These are phyloP conservation scores for Teunomyces barrocoloradensis DNA, from an alignment of 805 yeast species.

Conservation along the genomic window DNA sequence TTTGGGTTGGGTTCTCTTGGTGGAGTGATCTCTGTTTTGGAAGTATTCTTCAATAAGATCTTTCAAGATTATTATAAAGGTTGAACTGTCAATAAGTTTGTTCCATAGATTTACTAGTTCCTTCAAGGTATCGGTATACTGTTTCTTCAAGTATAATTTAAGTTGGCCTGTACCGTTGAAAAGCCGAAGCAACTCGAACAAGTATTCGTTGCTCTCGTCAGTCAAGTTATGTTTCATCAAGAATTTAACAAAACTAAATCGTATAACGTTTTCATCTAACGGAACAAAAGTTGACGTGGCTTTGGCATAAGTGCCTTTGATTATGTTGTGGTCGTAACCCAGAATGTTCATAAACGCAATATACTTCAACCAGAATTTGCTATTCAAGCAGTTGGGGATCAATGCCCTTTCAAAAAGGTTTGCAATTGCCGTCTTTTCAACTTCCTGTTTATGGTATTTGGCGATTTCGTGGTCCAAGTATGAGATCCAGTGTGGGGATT, in stretches of 20 bases:
- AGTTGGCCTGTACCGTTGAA: constrained; percentile 18
- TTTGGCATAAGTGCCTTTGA: constrained; percentile 47
- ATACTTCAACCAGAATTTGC: constrained; percentile 69
- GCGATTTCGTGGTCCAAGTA: constrained; percentile 58
- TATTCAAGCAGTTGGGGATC: constrained; percentile 60
- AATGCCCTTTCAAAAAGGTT: constrained; percentile 71
- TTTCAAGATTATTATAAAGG: constrained; percentile 9
- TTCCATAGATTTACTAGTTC: constrained; percentile 12
- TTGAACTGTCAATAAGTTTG: background rate
- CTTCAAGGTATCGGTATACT: constrained; percentile 16
- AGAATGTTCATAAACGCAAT: constrained; percentile 47
- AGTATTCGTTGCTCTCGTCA: constrained; percentile 24
- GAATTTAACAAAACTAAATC: constrained; percentile 26
- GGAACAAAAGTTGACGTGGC: constrained; percentile 47
- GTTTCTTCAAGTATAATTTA: constrained; percentile 14
- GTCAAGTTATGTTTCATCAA: constrained; percentile 16
- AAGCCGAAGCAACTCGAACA: constrained; percentile 23
- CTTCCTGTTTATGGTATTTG: background rate
- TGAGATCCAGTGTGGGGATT: constrained; percentile 54
- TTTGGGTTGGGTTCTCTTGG: constrained; percentile 11
- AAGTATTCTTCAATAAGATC: constrained; percentile 13
- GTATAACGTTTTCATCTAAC: constrained; percentile 18
- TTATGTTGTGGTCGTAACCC: constrained; percentile 22
- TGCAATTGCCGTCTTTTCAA: constrained; percentile 28
- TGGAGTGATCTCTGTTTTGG: constrained; percentile 12